These are phyloP conservation scores for Neonectria sp. DNA, from an alignment of 2,329 filamentous ascomycete genomes.

Conservation along the genomic window DNA sequence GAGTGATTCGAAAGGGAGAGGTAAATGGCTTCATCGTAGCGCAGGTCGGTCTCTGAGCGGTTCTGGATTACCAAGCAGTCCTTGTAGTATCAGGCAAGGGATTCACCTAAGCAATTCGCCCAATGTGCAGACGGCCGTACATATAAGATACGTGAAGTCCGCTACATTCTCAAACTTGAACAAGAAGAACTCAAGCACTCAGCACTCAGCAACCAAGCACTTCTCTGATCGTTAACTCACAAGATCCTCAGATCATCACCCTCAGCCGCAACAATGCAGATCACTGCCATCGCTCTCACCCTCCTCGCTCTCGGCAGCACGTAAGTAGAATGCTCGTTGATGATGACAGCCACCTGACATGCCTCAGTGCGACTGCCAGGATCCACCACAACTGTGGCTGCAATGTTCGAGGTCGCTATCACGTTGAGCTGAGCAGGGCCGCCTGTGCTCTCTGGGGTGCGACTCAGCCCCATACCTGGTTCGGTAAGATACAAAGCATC, in stretches of 20 bases:
- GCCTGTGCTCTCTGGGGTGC: conserved; percentile 31
- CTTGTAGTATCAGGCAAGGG: neutral
- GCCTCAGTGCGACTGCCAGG: neutral
- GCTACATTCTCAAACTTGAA: neutral
- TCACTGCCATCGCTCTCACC: conserved; percentile 1
- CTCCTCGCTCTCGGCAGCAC: conserved; percentile 12
- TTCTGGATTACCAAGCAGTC: neutral
- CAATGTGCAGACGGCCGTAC: neutral
- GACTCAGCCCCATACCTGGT: conserved; percentile 26
- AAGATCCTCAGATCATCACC: neutral
- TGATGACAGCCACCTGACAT: neutral
- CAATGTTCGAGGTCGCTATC: conserved; percentile 25
- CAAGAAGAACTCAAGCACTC: conserved; percentile 7
- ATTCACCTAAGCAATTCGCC: neutral
- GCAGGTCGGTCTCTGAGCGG: neutral
- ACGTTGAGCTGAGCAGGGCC: conserved; percentile 17
- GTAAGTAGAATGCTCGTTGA: conserved; percentile 2
- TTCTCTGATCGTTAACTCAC: neutral
- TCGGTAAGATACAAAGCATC: neutral
- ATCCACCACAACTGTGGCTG: conserved; percentile 36
- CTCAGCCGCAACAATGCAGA: conserved; percentile 3
- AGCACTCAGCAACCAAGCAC: neutral
- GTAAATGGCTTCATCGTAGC: neutral
- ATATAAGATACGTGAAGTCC: neutral
- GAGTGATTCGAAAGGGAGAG: neutral